Evolutionary conservation across 1,139 yeast species (phyloP), one percentile per base, ranked within the genome.

Genomic region (Suhomyces taliae): DNA sequence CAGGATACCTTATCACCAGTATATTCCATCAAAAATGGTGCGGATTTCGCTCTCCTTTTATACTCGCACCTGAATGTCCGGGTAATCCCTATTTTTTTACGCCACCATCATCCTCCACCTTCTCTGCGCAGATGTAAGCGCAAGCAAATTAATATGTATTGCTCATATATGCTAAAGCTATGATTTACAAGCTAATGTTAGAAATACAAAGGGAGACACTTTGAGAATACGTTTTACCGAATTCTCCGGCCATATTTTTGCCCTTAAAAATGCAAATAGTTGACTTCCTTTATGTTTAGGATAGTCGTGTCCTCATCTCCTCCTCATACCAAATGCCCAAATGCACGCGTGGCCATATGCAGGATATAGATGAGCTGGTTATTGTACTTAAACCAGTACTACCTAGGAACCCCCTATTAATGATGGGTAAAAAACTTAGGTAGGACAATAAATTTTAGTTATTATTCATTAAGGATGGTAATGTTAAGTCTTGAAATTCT

Each of bases 101-200:
- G 87, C 79, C 55, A 86, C 71, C 66, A 85, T 86, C 66, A 85
- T 87, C 70, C 93, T 82, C 86, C 86, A 19, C 24, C 63, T 86
- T 91, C 64, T 82, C 83, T 73, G 83, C 83, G 70, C 84, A 34
- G 36, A 29, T 34, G 26, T 31, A 33, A n/a, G 34, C 43, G 44
- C 44, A 37, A 39, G 44, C 39, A 43, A 41, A 29, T 19, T 7
- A 26, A 26, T 27, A 37, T 46, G 8, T 47, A 45, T 42, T 44
- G 45, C 39, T 34, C 12, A 36, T 26, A 29, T 44, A 47, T 45
- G 49, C 45, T 43, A 37, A 39, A 33, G 15, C 9, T 34, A 37
- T 27, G 40, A 24, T 9, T 29, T 29, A 29, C 6, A 29, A 29
- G 32, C 32, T 9, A 29, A 11, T 9, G 32, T 9, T 9, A 11